Percentiles rank a stretch among this genome's conserved stretches.
phyloP scores from a whole-genome alignment of 2,329 filamentous ascomycete genomes.

The Cladobotryum protrusum region DNA sequence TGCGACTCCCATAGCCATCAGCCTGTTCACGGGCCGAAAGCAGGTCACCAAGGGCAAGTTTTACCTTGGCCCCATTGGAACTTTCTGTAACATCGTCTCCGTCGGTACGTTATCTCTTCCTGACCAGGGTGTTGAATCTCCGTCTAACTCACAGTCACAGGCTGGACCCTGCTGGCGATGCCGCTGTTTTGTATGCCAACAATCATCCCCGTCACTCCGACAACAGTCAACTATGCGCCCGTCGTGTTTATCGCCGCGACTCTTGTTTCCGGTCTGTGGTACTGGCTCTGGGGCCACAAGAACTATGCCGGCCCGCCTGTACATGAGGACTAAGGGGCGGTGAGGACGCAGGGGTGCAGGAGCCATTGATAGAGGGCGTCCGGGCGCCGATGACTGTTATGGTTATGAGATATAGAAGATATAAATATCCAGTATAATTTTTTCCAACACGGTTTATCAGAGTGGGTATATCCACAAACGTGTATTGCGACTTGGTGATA shows the following conservation, averaged over 20 bases:
- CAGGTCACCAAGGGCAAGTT: slow-evolving; percentile 53
- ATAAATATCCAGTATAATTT: no score
- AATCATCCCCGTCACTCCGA: slow-evolving; percentile 49
- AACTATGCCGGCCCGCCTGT: slow-evolving; percentile 61
- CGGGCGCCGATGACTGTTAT: no score
- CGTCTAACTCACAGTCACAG: slow-evolving; percentile 28
- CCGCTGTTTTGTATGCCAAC: slow-evolving; percentile 71
- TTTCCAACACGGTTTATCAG: no score
- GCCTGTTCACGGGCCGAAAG: slow-evolving; percentile 52
- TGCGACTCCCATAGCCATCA: slow-evolving; percentile 60
- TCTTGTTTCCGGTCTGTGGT: slow-evolving; percentile 57
- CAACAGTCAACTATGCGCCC: slow-evolving; percentile 66
- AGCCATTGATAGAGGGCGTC: no score
- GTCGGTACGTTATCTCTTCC: slow-evolving; percentile 38
- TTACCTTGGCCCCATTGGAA: slow-evolving; percentile 55
- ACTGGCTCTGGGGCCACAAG: slow-evolving; percentile 62
- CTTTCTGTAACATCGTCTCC: slow-evolving; percentile 57
- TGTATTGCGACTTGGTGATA: no score
- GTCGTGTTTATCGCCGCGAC: slow-evolving; percentile 67
- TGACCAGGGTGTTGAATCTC: slow-evolving; percentile 8
- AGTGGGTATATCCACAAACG: no score
- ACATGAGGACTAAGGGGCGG: slow-evolving; percentile 26
- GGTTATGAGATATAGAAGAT: no score
- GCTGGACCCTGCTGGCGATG: slow-evolving; percentile 62
- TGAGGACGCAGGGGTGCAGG: not conserved